Base-by-base conservation (phyloP, 2,329 filamentous ascomycete genomes). In the Colletotrichum paranaense region DNA sequence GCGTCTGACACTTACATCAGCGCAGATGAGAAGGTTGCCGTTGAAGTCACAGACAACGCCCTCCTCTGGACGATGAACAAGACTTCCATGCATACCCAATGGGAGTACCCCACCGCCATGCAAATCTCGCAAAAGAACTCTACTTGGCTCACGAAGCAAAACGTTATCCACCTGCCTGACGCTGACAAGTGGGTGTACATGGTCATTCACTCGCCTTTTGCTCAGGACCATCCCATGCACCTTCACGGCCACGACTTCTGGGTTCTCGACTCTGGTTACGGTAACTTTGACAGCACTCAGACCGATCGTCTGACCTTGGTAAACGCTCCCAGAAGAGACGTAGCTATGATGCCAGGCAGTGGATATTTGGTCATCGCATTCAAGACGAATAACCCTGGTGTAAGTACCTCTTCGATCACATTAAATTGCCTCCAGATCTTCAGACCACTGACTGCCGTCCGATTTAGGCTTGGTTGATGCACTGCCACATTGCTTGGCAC, bases 291-390 rank as follows among this genome's bases (percentile, higher is more conserved):
- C 22, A 56, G 52, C 56, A 30, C 52, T 8, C 68, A 75, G 7
- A 70, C 57, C 0, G 38, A 19, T 19, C 38, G 38, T 19, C 72
- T 77, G 19, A 67, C 74, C 24, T 68, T 62, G 3, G 24, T 28
- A 58, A 90, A 90, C 77, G 88, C 89, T 1, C 83, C 86, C 30
- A 85, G 88, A 7, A 83, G 89, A 38, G 88, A 90, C 74, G 86
- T 86, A 1, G 87, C 87, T 11, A 82, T 87, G 73, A 80, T 90
- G 4, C 84, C 83, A 0, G 77, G 78, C 1, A 74, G 76, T 5
- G 87, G 87, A 0, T 86, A 86, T 76, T 66, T 88, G 3, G 85
- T 88, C 22, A 80, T 90, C 65, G 87, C 86, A 2, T 86, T 88
- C 74, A 79, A 86, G 76, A 83, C 84, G 0, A 82, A 85, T 67